Base-by-base conservation (phyloP, 768 basidiomycete genomes). In the Naganishia friedmannii region DNA sequence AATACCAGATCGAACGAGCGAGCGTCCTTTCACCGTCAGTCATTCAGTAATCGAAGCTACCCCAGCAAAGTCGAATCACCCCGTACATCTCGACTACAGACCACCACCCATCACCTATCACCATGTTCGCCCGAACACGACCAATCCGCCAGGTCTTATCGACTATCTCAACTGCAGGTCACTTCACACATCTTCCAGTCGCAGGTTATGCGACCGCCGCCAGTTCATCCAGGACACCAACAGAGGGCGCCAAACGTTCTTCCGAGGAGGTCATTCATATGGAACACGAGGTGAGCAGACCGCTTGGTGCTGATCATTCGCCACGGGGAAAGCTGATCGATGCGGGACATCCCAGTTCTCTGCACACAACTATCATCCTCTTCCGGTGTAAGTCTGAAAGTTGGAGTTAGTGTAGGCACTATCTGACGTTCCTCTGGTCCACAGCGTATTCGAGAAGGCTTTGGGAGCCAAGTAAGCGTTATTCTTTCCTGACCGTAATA, bases 331-430 rank as follows among this genome's bases (percentile, higher is more conserved):
- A 29, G 6, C 10, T 31, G n/a, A 46, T 9, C 13, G 34, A 19
- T 29, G 56, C 23, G 42, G 7, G 34, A 72, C 67, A 70, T 73
- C 70, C 70, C 66, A 69, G 74, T 68, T 73, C 74, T 84, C 83
- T 83, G 83, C 82, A 78, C 84, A 77, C 74, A 97, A 95, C 83
- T 97, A 98, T 80, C 93, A 96, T 79, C 94, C 96, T 0, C 83
- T 98, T 10, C 94, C 95, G 10, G 87, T 96, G 77, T 80, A 69
- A 67, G 79, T 74, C 17, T 34, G 10, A 58, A 53, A 8, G 15
- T 23, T 29, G n/a, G n/a, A 60, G 26, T 60, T 15, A 29, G 0
- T n/a, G 42, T 28, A 31, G 42, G 17, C 5, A 17, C 3, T 17
- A 10, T 21, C 31, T 21, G 34, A 26, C 37, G 10, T 31, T 58